Base-by-base conservation (phyloP, 305 asterid genomes). In the Solanum hybrid region DNA sequence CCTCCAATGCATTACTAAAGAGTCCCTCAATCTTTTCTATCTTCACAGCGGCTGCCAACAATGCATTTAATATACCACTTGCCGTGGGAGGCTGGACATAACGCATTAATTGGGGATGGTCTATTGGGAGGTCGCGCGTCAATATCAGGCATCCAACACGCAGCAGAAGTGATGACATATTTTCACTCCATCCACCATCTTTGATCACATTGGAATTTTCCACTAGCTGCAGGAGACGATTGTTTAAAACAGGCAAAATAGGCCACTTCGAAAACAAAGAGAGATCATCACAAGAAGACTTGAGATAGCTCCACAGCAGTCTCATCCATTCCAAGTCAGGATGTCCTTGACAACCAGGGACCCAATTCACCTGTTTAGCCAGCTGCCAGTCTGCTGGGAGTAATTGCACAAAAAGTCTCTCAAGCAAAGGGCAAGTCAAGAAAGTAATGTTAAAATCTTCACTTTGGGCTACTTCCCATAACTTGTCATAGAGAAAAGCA, bases 101-200 rank as follows among this genome's bases (percentile, higher is more conserved):
- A 78, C 90, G 91, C 90, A 93, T 90, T 94, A 97, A 93, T 89
- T 95, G 95, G 27, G 93, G 89, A 93, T 97, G 99, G 90, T 96
- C 98, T 89, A 96, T 92, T 89, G 93, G 92, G 84, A 97, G 90
- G 92, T 96, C 98, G 29, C 95, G 96, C 93, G 94, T 97, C 93
- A 96, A 92, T 87, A 96, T 90, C 89, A 95, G 93, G 93, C 99
- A 97, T 88, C 99, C 99, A 79, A 94, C 95, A 89, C 94, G 94
- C 88, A 92, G 94, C 92, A 97, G 92, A 93, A 96, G 89, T 6
- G 96, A 92, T 34, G 93, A 95, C 98, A 96, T 95, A 92, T 95
- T 97, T 93, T 97, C 99, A 94, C 99, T 97, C 99, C 99, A 97
- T 41, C 98, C 99, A 89, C 96, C 99, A 92, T 96, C 99, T 93